A percentile compares a stretch with the other conserved stretches of the same genome.
phyloP scores from a whole-genome alignment of 2,329 filamentous ascomycete genomes.

The Lachnum nothofagi region DNA sequence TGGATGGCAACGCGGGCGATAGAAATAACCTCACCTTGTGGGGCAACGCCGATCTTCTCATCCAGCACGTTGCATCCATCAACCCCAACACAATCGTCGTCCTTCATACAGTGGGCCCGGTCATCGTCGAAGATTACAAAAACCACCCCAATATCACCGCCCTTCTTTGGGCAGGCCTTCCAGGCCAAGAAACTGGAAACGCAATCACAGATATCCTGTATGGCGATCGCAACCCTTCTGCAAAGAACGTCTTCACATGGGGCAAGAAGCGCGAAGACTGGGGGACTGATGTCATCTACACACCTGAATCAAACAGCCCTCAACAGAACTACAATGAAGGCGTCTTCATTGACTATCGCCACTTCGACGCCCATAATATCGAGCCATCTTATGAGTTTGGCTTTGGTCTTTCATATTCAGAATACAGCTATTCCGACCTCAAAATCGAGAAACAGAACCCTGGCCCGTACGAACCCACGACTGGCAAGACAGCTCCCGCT shows the following conservation, averaged over 20 bases:
- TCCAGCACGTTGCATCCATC: conserved; percentile 69
- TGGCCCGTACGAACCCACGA: conserved; percentile 43
- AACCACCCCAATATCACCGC: conserved; percentile 75
- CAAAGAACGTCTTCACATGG: conserved; percentile 75
- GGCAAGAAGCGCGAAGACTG: conserved; percentile 44
- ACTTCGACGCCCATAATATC: conserved; percentile 60
- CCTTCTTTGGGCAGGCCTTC: conserved; percentile 77
- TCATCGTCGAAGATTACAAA: conserved; percentile 70
- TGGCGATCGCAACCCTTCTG: conserved; percentile 70
- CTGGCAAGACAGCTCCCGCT: conserved; percentile 57
- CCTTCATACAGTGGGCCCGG: conserved; percentile 78
- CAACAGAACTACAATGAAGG: conserved; percentile 74
- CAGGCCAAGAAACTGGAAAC: conserved; percentile 79
- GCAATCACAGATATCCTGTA: conserved; percentile 76
- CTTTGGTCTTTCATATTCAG: conserved; percentile 74
- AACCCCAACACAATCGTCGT: conserved; percentile 89
- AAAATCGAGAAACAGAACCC: conserved; percentile 31
- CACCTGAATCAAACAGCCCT: conserved; percentile 44
- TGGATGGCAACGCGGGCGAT: conserved; percentile 80
- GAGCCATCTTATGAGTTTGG: conserved; percentile 77
- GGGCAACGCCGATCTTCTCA: conserved; percentile 73
- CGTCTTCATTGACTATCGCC: conserved; percentile 74
- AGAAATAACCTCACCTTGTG: conserved; percentile 90
- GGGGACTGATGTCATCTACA: conserved; percentile 41
- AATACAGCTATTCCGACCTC: conserved; percentile 67